phyloP scores from a whole-genome alignment of 2,329 filamentous ascomycete genomes.

The Ophiocordyceps robertsii region DNA sequence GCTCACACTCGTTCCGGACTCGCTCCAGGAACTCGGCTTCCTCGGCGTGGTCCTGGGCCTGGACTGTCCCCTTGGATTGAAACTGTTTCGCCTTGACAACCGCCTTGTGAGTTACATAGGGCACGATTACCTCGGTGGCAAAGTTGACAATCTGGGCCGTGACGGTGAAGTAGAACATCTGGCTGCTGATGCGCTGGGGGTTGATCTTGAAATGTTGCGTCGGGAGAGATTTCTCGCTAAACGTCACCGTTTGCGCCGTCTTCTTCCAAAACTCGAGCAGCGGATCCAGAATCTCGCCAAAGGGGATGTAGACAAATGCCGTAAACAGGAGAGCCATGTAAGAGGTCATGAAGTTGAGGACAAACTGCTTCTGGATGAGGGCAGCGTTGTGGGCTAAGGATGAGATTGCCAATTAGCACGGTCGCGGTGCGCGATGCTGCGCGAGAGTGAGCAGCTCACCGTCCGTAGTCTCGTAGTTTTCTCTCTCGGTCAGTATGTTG shows the following conservation, averaged over 20 bases:
- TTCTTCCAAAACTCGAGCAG: slow-evolving; percentile 72
- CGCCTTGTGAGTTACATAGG: slow-evolving; percentile 67
- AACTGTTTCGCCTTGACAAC: slow-evolving; percentile 70
- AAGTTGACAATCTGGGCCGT: slow-evolving; percentile 88
- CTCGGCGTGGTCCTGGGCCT: slow-evolving; percentile 54
- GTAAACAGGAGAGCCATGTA: slow-evolving; percentile 89
- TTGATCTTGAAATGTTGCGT: slow-evolving; percentile 66
- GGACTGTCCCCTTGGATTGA: slow-evolving; percentile 39
- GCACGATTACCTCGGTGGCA: slow-evolving; percentile 70
- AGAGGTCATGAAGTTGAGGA: slow-evolving; percentile 92
- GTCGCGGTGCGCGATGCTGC: neutral
- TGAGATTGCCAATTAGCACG: neutral
- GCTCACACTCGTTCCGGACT: slow-evolving; percentile 69
- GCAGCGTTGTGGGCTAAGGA: slow-evolving; percentile 59
- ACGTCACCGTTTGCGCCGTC: slow-evolving; percentile 61
- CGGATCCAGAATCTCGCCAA: slow-evolving; percentile 70
- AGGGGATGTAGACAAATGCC: slow-evolving; percentile 88
- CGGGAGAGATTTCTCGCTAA: slow-evolving; percentile 58
- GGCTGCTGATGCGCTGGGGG: slow-evolving; percentile 67
- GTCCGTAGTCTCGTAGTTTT: slow-evolving; percentile 87
- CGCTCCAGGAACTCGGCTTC: slow-evolving; percentile 70
- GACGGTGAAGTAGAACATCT: slow-evolving; percentile 93
- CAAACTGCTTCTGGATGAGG: slow-evolving; percentile 83
- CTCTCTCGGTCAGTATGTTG: slow-evolving; percentile 61
- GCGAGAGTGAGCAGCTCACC: slow-evolving; percentile 20